These are phyloP conservation scores for Celoporthe dispersa DNA, from an alignment of 2,329 filamentous ascomycete genomes.

Conservation along the genomic window DNA sequence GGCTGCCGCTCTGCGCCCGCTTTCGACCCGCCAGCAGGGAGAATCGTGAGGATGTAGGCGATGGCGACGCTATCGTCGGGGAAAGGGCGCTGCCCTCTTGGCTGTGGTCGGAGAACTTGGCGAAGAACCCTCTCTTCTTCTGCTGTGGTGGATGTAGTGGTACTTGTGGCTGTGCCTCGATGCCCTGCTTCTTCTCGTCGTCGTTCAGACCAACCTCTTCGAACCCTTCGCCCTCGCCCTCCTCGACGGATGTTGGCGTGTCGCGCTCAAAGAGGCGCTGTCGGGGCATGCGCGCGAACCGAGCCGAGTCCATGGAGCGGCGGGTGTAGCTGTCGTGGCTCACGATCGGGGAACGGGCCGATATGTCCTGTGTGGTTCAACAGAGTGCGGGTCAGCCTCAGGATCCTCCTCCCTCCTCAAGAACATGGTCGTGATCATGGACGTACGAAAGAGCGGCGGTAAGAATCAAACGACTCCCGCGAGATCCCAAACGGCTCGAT, in stretches of 20 bases:
- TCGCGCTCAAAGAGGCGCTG: slow-evolving; percentile 62
- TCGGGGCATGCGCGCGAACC: slow-evolving; percentile 65
- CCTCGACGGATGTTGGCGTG: slow-evolving; percentile 68
- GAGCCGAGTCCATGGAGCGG: slow-evolving; percentile 79
- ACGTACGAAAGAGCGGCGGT: slow-evolving; percentile 90
- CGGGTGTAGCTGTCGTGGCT: slow-evolving; percentile 64
- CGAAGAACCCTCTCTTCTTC: slow-evolving; percentile 78
- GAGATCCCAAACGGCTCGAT: slow-evolving; percentile 96
- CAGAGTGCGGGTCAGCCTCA: background rate
- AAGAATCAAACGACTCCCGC: slow-evolving; percentile 95
- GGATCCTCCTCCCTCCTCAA: background rate
- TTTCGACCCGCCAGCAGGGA: slow-evolving; percentile 70
- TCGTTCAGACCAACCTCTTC: slow-evolving; percentile 90
- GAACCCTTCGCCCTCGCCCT: slow-evolving; percentile 60
- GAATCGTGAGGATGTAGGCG: slow-evolving; percentile 59
- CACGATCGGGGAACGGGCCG: slow-evolving; percentile 78
- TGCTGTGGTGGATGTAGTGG: slow-evolving; percentile 41
- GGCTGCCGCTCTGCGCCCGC: slow-evolving; percentile 70
- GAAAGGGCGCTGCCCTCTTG: slow-evolving; percentile 34
- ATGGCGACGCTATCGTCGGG: slow-evolving; percentile 39
- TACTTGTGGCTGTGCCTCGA: slow-evolving; percentile 29
- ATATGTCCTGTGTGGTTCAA: slow-evolving; percentile 73
- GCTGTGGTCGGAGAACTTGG: slow-evolving; percentile 72
- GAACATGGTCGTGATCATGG: background rate
- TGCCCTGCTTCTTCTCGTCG: slow-evolving; percentile 62